These are phyloP conservation scores for Barnettozyma californica DNA, from an alignment of 805 yeast genomes.

Conservation along the genomic window DNA sequence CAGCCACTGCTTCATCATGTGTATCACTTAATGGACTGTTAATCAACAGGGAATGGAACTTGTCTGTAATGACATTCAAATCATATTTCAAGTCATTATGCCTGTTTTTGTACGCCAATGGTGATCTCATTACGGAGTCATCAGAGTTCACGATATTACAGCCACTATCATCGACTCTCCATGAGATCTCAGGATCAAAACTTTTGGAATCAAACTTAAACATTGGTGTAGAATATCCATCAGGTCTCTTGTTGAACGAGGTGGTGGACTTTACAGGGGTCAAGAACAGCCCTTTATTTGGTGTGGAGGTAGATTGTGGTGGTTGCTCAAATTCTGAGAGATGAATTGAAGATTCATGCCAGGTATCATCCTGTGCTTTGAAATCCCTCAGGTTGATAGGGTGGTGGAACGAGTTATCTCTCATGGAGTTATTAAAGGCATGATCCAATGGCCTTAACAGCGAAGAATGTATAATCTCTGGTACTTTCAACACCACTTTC, in stretches of 20 bases:
- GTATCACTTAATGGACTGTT: neutral
- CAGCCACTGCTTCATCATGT: neutral
- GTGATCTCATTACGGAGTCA: neutral
- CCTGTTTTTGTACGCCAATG: constrained; percentile 8
- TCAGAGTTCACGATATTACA: neutral
- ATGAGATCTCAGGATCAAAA: constrained; percentile 5
- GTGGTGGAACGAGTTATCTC: constrained; percentile 1
- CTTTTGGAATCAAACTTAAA: constrained; percentile 15
- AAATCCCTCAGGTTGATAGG: neutral
- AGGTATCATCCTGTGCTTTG: neutral
- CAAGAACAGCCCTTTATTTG: constrained; percentile 11
- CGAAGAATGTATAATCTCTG: neutral
- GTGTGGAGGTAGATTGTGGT: constrained; percentile 26
- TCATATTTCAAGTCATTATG: constrained; percentile 28
- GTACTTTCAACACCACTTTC: constrained; percentile 3
- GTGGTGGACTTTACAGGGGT: constrained; percentile 4
- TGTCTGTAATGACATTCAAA: constrained; percentile 5
- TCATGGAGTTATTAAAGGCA: neutral
- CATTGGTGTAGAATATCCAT: constrained; percentile 15
- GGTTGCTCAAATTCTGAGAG: constrained; percentile 25
- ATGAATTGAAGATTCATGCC: constrained; percentile 18
- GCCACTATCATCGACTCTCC: neutral
- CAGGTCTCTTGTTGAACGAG: constrained; percentile 11
- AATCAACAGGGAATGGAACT: constrained; percentile 7
- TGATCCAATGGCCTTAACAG: neutral